Conservation (phyloP, 2,329 filamentous ascomycete species). For the Monilinia aucupariae region DNA sequence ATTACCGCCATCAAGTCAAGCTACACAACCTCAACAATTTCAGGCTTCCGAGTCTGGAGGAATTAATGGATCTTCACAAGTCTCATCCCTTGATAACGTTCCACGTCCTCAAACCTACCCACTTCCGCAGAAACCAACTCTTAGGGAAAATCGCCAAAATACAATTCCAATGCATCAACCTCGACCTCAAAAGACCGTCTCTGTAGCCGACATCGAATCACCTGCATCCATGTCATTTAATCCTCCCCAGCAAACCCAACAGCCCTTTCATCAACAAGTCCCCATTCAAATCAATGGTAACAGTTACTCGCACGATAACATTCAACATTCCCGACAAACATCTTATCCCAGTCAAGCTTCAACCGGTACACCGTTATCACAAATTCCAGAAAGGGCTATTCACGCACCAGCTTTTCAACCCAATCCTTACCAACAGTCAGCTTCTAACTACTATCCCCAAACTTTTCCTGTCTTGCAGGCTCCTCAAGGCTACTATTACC, state of each 20-base stretch:
- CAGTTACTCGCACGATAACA: constrained; percentile 47
- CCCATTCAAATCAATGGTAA: constrained; percentile 64
- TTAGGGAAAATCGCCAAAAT: constrained; percentile 51
- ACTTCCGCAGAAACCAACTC: constrained; percentile 52
- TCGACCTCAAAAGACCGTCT: constrained; percentile 88
- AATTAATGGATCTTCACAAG: constrained; percentile 24
- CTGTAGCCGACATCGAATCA: constrained; percentile 86
- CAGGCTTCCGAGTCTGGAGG: constrained; percentile 34
- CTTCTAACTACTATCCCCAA: constrained; percentile 49
- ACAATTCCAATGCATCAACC: constrained; percentile 82
- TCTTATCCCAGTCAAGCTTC: constrained; percentile 67
- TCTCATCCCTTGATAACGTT: constrained; percentile 41
- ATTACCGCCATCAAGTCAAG: constrained; percentile 56
- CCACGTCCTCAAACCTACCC: constrained; percentile 48
- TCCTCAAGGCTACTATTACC: constrained; percentile 65
- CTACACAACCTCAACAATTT: constrained; percentile 26
- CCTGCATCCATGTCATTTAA: constrained; percentile 53
- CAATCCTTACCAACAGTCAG: constrained; percentile 53
- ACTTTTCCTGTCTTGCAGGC: constrained; percentile 51
- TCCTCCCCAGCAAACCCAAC: constrained; percentile 62
- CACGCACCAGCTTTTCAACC: constrained; percentile 89
- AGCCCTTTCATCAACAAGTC: constrained; percentile 93
- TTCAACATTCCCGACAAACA: constrained; percentile 56
- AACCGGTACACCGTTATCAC: constrained; percentile 75
- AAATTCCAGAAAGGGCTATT: constrained; percentile 88